Percentiles rank a stretch among this genome's conserved stretches.
These are phyloP conservation scores for Pseudopithomyces maydicus DNA, from an alignment of 2,329 filamentous ascomycete species.

Conservation along the genomic window DNA sequence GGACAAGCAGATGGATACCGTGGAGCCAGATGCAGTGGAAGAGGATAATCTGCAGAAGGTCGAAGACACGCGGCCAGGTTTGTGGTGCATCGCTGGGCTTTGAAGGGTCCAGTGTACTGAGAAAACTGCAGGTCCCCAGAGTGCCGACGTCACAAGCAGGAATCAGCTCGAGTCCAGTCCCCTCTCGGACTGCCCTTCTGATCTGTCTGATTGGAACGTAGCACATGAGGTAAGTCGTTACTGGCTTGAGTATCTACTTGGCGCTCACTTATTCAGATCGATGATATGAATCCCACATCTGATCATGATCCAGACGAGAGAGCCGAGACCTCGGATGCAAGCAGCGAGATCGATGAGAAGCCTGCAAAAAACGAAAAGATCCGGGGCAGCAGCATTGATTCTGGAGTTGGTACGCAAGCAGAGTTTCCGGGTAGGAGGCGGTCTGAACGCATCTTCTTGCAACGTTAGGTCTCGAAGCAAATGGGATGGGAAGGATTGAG, in stretches of 20 bases:
- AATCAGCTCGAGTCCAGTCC: not conserved
- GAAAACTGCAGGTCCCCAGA: not conserved
- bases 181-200: slow-evolving; percentile 24
- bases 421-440: slow-evolving; percentile 1
- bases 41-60: not conserved
- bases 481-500: not conserved
- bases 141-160: not conserved
- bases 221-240: slow-evolving; percentile 7
- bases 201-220: slow-evolving; percentile 20
- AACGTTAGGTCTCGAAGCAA: too few species aligned
- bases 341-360: not conserved
- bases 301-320: not conserved
- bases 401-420: not conserved
- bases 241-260: not conserved
- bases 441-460: not conserved
- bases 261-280: not conserved
- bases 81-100: not conserved
- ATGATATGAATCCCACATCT: not conserved
- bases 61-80: not conserved
- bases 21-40: not conserved
- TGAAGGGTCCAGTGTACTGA: not conserved
- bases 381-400: not conserved
- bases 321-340: not conserved
- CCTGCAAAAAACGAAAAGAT: not conserved
- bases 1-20: not conserved